Base-by-base conservation (phyloP, 2,329 filamentous ascomycete species). In the Botrytis squamosa region DNA sequence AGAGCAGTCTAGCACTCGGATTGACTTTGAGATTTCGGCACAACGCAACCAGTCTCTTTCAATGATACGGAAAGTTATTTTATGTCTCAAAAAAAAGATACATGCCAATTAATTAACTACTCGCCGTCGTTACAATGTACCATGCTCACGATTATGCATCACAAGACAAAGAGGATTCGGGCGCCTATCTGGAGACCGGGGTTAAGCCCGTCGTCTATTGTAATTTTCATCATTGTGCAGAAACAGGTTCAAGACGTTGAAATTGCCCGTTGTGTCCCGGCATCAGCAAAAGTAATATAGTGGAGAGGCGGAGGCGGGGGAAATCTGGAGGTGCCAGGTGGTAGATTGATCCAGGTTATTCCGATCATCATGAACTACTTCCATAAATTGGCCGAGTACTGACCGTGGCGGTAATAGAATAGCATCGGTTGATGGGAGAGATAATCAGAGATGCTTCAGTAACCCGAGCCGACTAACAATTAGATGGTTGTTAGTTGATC, bases 191-290 rank as follows among this genome's bases (percentile, higher is more conserved):
- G 1, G 20, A 57, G n/a, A 33, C 52, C n/a, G n/a, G 52, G 52
- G 52, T 18, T 4, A 67, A 52, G 9, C 12, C 10, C 12, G 33
- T 7, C 64, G 33, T 7, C 64, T 36, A 14, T 67, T 20, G 36
- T 25, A 20, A 29, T 40, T 67, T 52, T 52, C 64, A 52, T 67
- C 44, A 67, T 67, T 33, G 29, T 67, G 44, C 64, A 67, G 64
- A 52, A 52, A 52, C 62, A 67, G 64, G 46, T 52, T 67, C 64
- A 25, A 52, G 33, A 25, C 29, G 44, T n/a, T 20, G 29, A 18
- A 3, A 64, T 12, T n/a, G 46, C 10, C 20, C 29, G 20, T 33
- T 36, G 46, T 36, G 29, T 49, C 38, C 64, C 62, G 8, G 49
- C 20, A 9, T 38, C 33, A 64, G 44, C 22, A 49, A 38, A 38